Base-by-base conservation (phyloP, 257 asterid species). In the Capsicum chinense region DNA sequence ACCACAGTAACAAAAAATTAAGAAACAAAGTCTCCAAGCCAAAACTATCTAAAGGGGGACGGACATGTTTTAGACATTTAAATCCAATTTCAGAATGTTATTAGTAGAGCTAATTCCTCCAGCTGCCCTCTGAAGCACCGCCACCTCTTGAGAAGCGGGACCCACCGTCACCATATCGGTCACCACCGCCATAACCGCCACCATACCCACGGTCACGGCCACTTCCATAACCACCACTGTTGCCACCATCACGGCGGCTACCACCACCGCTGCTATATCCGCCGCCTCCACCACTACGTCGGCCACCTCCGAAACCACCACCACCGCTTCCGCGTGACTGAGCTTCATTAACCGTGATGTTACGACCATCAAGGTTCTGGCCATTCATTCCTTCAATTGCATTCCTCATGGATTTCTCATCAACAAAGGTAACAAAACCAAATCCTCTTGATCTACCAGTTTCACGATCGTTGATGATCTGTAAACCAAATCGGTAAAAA, bases 401-500 rank as follows among this genome's bases (percentile, higher is more conserved):
- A 3, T 85, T 92, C 67, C 86, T 92, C 99, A 96, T 96, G 1
- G 98, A 47, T 16, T 92, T 88, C 89, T 96, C 99, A 8, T 92
- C 95, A 81, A 63, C 88, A 80, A 96, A 96, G 0, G 99, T 96
- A 15, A 96, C 99, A 52, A 96, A 96, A 39, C 98, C 99, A 56
- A 96, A 96, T 0, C 99, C 99, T 85, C 98, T 92, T 3, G 99
- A 96, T 83, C 99, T 92, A 0, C 99, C 99, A 2, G 97, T 96
- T 87, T 96, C 98, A 0, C 99, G 94, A 85, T 96, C 98, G 80
- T 90, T 94, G 9, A 96, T 91, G 17, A 96, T 89, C 98, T 96
- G 87, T 26, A 6, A 50, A 83, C 5, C 33, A n/a, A 15, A 48
- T 57, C 74, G 56, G 7, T 54, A 7, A 26, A 69, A 1, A 37